Evolutionary conservation across 106 monocot genomes (phyloP).

Genomic region (Phalaenopsis aphrodite): DNA sequence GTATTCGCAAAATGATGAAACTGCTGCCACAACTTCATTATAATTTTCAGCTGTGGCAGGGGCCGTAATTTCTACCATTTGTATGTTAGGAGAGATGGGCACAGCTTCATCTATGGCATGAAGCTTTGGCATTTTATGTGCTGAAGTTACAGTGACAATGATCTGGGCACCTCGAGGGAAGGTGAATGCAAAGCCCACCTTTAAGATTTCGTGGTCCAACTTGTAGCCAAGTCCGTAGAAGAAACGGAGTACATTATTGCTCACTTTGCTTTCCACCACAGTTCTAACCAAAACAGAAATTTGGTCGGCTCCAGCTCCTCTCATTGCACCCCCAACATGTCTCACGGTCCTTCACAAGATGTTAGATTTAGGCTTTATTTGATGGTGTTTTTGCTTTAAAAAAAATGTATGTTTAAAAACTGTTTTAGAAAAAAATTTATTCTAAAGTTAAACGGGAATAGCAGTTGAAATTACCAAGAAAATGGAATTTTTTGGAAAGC

Average conservation of each 20-base stretch:
- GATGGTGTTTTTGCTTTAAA: too few species aligned
- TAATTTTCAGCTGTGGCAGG: constrained; percentile 85
- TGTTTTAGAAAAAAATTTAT: too few species aligned
- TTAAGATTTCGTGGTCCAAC: constrained; percentile 81
- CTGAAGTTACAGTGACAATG: constrained; percentile 64
- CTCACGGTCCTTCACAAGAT: constrained; percentile 52
- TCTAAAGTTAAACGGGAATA: too few species aligned
- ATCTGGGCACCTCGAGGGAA: constrained; percentile 63
- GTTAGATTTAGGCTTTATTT: not conserved
- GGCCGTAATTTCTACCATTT: constrained; percentile 83
- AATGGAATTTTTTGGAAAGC: too few species aligned
- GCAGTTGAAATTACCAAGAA: too few species aligned
- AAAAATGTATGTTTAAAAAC: too few species aligned
- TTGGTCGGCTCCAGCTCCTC: constrained; percentile 91
- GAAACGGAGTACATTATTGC: constrained; percentile 75
- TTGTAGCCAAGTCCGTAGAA: constrained; percentile 87
- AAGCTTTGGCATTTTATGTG: constrained; percentile 63
- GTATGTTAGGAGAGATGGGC: constrained; percentile 73
- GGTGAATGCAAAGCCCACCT: constrained; percentile 72
- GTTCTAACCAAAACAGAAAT: constrained; percentile 73
- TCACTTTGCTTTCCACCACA: constrained; percentile 78
- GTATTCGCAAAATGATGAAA: constrained; percentile 83
- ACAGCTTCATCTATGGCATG: constrained; percentile 82
- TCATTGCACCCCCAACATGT: constrained; percentile 92
- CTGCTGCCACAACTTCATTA: constrained; percentile 65